Evolutionary conservation across 2,329 filamentous ascomycete species (phyloP), one percentile per base, ranked within the genome.

Genomic region (Moelleriella libera): DNA sequence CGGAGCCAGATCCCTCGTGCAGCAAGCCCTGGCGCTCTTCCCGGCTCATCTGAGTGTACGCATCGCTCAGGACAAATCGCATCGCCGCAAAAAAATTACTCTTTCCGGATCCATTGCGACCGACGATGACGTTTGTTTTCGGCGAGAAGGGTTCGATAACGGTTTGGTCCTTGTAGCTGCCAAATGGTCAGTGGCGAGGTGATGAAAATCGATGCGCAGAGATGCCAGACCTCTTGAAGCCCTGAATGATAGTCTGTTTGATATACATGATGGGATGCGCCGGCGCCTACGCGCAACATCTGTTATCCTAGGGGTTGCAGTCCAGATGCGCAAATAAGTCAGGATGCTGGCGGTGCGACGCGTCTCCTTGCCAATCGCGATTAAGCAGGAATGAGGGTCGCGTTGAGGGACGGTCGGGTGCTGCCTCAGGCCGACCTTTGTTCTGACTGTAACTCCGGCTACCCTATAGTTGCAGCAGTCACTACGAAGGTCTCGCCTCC

Each of bases 31-130:
- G 88, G 51, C 92, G 87, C 72, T 98, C 90, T 64, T 98, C 92
- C 57, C 90, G 85, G 53, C 85, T 87, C 79, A 98, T 87, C 64
- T 94, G 86, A 43, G 86, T 94, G 68, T 98, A 98, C 54, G 88
- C 88, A 80, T 98, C 92, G 67, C 89, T 92, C 52, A 98, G 82
- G 43, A 97, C 94, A 68, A 98, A 98, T 49, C 92, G 88, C 66
- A 98, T 96, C 43, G 92, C 92, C 46, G 92, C 90, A 68, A 98
- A 98, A 78, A 98, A 98, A 70, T 98, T 98, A 66, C 88, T 96
- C 76, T 98, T 98, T 61, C 92, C 92, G 3, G 92, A 97, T 55
- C 92, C 92, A 81, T 98, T 98, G 71, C 92, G 90, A 56, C 92
- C 92, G 60, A 98, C 92, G 59, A 98, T 94, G 56, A 98, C 89